Conservation (phyloP, 2,329 filamentous ascomycete species). For the Colletotrichum simmondsii region DNA sequence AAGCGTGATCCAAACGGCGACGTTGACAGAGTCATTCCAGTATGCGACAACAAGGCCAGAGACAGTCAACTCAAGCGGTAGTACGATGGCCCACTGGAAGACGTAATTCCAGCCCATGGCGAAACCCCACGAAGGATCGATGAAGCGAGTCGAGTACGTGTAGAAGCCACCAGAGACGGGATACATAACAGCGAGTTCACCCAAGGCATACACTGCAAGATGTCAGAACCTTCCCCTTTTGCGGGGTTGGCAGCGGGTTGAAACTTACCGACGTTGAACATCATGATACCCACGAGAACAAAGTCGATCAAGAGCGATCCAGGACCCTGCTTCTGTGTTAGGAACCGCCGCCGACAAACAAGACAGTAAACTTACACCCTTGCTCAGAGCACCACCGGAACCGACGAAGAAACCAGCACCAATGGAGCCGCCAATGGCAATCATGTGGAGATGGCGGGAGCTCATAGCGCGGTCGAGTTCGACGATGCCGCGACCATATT, state of each 20-base stretch:
- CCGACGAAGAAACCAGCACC: conserved; percentile 73
- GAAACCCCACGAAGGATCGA: conserved; percentile 70
- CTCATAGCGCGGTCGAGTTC: conserved; percentile 61
- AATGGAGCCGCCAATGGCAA: conserved; percentile 70
- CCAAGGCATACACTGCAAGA: conserved; percentile 63
- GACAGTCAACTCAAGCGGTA: conserved; percentile 63
- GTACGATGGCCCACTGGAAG: conserved; percentile 61
- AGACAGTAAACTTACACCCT: conserved; percentile 45
- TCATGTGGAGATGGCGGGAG: conserved; percentile 70
- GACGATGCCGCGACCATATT: conserved; percentile 31
- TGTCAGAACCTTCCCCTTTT: too few relatives aligned
- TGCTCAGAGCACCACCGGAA: conserved; percentile 62
- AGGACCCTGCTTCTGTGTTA: conserved; percentile 43
- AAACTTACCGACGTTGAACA: conserved; percentile 66
- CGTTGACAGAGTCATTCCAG: conserved; percentile 58
- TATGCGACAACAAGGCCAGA: conserved; percentile 61
- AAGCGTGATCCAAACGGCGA: conserved; percentile 63
- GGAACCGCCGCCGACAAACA: neutral
- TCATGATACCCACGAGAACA: conserved; percentile 67
- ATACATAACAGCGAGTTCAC: conserved; percentile 71
- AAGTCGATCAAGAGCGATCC: conserved; percentile 61
- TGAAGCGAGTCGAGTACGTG: conserved; percentile 69
- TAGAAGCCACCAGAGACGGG: conserved; percentile 73
- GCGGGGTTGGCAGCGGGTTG: too few relatives aligned
- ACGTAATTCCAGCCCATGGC: conserved; percentile 64